Conservation (phyloP, 495 filamentous ascomycete species). For the Tuber aestivum region DNA sequence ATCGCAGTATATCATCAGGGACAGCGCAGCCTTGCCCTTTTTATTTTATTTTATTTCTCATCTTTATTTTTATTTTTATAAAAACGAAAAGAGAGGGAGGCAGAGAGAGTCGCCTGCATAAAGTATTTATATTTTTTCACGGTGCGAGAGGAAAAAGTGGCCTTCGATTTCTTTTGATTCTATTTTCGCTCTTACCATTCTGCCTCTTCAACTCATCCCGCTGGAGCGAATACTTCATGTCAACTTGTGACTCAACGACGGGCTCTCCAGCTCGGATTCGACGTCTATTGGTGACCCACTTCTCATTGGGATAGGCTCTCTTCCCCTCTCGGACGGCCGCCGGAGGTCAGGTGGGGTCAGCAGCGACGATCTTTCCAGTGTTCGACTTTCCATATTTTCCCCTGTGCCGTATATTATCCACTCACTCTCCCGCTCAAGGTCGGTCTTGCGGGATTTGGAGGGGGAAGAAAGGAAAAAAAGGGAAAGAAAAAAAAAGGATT, state of each 20-base stretch:
- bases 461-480: not conserved
- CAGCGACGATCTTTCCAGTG: not conserved
- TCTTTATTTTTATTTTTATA: not conserved
- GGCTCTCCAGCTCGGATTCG: not conserved
- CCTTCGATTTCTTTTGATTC: not conserved
- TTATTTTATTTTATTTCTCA: not conserved
- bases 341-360: not conserved
- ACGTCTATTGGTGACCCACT: not conserved
- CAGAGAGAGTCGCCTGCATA: not conserved
- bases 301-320: not conserved
- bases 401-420: not conserved
- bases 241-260: not conserved
- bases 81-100: no score
- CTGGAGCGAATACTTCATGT: constrained; percentile 3
- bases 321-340: not conserved
- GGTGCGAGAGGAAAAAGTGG: not conserved
- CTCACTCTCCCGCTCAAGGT: not conserved
- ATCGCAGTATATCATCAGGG: not conserved
- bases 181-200: not conserved
- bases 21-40: not conserved
- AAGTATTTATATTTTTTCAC: not conserved
- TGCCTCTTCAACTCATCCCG: not conserved
- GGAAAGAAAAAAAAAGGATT: not conserved
- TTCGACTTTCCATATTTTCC: not conserved
- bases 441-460: not conserved